Evolutionary conservation across 352 stramenopile genomes (phyloP).

Genomic region (Blastocystis sp.): DNA sequence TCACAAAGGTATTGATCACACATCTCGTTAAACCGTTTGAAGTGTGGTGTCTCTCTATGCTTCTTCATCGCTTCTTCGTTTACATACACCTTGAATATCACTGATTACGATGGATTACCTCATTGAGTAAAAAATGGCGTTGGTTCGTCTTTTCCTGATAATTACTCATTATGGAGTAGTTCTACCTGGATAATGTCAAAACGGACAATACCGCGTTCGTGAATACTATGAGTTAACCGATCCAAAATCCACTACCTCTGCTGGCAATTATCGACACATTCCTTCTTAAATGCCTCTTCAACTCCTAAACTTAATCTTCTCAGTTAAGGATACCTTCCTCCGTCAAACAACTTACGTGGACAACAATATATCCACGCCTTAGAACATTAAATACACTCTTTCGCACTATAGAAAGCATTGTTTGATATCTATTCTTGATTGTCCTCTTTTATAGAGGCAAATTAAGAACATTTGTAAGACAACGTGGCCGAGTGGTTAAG

Average conservation of each 20-base stretch:
- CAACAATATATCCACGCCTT: background rate
- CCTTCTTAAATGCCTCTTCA: constrained; percentile 47
- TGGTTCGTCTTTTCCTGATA: background rate
- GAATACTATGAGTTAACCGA: background rate
- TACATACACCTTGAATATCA: constrained; percentile 12
- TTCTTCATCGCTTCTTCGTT: constrained; percentile 49
- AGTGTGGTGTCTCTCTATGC: constrained; percentile 6
- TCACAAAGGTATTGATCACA: constrained; percentile 29
- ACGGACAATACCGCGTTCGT: constrained; percentile 20
- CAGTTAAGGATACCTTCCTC: background rate
- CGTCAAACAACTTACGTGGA: constrained; percentile 38
- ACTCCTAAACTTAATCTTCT: background rate
- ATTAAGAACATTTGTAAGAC: background rate
- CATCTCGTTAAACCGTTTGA: constrained; percentile 48
- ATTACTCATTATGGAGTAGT: background rate
- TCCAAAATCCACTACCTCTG: constrained; percentile 8
- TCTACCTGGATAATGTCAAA: constrained; percentile 49
- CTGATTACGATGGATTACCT: background rate
- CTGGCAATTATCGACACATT: constrained; percentile 29
- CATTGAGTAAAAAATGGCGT: constrained; percentile 26
- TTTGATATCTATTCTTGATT: background rate
- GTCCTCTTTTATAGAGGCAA: background rate
- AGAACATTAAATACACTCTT: background rate
- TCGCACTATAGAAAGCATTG: background rate
- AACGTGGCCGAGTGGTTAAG: constrained; percentile 50